phyloP scores from a whole-genome alignment of 2,329 filamentous ascomycete genomes.

The Colletotrichum nymphaeae region DNA sequence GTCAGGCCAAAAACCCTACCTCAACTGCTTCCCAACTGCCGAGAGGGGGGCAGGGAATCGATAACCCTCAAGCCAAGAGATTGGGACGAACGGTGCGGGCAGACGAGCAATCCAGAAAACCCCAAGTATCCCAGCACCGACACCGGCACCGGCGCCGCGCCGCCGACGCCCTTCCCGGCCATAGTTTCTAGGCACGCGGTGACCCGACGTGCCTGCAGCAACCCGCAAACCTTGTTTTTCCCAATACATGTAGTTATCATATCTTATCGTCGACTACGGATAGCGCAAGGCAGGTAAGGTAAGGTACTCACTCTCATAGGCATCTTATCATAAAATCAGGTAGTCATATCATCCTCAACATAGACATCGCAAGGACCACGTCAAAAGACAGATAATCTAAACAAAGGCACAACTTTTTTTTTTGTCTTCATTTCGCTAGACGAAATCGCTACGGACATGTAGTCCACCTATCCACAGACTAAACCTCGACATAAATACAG shows the following conservation, averaged over 20 bases:
- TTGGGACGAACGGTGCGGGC: no score
- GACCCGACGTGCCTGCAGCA: not conserved
- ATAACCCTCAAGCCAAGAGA: no score
- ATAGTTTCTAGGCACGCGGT: no score
- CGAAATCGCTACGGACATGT: slow-evolving; percentile 18
- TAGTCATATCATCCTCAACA: not conserved
- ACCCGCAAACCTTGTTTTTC: not conserved
- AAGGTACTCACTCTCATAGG: no score
- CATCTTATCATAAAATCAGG: no score
- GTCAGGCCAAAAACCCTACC: no score
- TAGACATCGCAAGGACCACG: not conserved
- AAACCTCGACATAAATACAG: not conserved
- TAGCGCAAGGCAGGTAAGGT: no score
- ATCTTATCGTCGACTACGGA: not conserved
- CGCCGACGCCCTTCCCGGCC: no score
- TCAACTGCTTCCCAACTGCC: no score
- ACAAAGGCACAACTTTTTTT: slow-evolving; percentile 34
- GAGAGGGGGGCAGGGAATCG: no score
- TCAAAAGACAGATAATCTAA: not conserved
- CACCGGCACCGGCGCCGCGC: not conserved
- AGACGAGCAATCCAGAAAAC: no score
- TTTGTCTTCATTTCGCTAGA: slow-evolving; percentile 13
- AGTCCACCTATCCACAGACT: not conserved
- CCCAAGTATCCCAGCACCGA: no score
- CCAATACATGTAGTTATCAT: not conserved